Conservation (phyloP, 164 flowering plant genomes). For the Vitis labrusca region DNA sequence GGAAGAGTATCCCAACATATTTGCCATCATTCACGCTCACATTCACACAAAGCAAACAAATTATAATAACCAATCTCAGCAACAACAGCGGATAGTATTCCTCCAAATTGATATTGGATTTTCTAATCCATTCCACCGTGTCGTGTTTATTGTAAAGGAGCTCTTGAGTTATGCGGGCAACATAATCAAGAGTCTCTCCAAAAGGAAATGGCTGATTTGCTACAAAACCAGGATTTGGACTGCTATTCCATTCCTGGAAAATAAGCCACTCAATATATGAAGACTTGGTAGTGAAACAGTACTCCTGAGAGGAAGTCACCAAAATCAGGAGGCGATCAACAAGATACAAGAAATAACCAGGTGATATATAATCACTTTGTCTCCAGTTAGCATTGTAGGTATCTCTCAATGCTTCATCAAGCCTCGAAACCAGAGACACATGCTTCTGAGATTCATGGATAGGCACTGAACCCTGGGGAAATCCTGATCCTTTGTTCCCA, state of each 20-base stretch:
- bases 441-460: background rate
- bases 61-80: slow-evolving; percentile 41
- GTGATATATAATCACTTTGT: slow-evolving; percentile 52
- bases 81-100: slow-evolving; percentile 36
- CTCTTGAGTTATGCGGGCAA: slow-evolving; percentile 11
- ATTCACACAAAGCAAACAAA: slow-evolving; percentile 42
- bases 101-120: slow-evolving; percentile 12
- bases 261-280: slow-evolving; percentile 47
- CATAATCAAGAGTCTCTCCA: slow-evolving; percentile 9
- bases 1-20: slow-evolving; percentile 16
- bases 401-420: slow-evolving; percentile 13
- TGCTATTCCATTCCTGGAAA: slow-evolving; percentile 19
- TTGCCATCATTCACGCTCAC: slow-evolving; percentile 1
- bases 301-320: slow-evolving; percentile 24
- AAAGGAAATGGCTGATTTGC: background rate
- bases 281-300: slow-evolving; percentile 42
- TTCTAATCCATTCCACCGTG: slow-evolving; percentile 44
- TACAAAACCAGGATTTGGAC: background rate
- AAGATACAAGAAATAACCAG: slow-evolving; percentile 55
- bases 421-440: background rate
- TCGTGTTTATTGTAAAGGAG: slow-evolving; percentile 22
- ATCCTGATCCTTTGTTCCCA: slow-evolving; percentile 9
- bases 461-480: background rate
- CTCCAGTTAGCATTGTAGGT: slow-evolving; percentile 41
- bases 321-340: slow-evolving; percentile 53